Percentiles rank a stretch among this genome's conserved stretches.
These are phyloP conservation scores for Raphidocelis subcapitata DNA, from an alignment of 139 green algal genomes.

Conservation along the genomic window DNA sequence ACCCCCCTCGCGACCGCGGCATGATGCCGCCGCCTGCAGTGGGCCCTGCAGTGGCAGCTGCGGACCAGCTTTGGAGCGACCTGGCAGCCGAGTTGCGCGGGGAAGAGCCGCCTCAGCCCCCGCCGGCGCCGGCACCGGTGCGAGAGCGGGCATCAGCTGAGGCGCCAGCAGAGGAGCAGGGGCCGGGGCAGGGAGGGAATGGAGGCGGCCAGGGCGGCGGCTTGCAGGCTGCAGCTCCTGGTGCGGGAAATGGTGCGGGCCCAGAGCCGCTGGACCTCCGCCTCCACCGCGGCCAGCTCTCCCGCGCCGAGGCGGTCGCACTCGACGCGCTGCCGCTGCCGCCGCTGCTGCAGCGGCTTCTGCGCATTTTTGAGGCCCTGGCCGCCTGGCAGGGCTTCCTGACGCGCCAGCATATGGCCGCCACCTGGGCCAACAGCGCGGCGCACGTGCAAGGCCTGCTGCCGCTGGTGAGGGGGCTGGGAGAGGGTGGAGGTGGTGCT, in stretches of 20 bases:
- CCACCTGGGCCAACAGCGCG: slow-evolving; percentile 18
- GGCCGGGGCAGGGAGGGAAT: not conserved
- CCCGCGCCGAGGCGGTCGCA: slow-evolving; percentile 1
- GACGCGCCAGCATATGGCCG: slow-evolving; percentile 39
- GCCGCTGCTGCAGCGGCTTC: slow-evolving; percentile 28
- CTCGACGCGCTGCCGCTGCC: slow-evolving; percentile 58
- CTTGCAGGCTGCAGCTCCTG: not conserved
- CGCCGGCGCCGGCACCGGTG: no score
- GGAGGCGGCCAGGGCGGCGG: no score
- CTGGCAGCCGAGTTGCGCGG: no score
- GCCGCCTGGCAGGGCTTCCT: slow-evolving; percentile 57
- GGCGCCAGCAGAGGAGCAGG: not conserved
- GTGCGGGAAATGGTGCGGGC: not conserved
- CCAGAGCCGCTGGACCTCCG: not conserved
- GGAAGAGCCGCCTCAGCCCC: not conserved
- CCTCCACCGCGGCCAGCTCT: slow-evolving; percentile 1
- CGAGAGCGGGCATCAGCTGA: not conserved
- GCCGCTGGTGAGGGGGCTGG: no score
- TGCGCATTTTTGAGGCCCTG: slow-evolving; percentile 38
- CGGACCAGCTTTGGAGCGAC: no score
- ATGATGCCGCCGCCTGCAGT: not conserved
- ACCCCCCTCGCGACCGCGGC: not conserved
- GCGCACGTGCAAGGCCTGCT: slow-evolving; percentile 3
- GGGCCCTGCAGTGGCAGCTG: not conserved
- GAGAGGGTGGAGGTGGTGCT: no score